Percentiles rank a stretch among this genome's conserved stretches.
These are phyloP conservation scores for Tetrapisispora pingtungensis DNA, from an alignment of 805 yeast genomes.

Conservation along the genomic window DNA sequence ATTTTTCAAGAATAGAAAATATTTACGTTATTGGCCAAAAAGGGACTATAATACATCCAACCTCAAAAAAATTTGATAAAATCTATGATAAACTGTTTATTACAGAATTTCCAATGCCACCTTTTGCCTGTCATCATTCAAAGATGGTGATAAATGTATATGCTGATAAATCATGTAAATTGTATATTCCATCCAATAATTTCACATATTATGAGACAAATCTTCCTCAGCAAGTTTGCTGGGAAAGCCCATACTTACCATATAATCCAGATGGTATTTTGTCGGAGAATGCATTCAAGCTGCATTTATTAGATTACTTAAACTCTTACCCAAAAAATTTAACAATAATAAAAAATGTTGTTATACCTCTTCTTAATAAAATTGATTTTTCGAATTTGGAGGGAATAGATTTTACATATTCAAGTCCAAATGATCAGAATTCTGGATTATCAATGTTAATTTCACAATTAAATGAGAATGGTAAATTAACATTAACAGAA, in stretches of 20 bases:
- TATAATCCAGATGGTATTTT: constrained; percentile 1
- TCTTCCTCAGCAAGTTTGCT: constrained; percentile 54
- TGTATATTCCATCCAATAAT: constrained; percentile 53
- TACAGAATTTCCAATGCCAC: constrained; percentile 30
- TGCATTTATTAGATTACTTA: constrained; percentile 38
- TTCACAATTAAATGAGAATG: neutral
- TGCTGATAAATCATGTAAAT: constrained; percentile 35
- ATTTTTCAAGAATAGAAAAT: constrained; percentile 6
- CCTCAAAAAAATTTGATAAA: constrained; percentile 6
- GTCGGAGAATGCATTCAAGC: constrained; percentile 31
- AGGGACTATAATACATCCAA: constrained; percentile 25
- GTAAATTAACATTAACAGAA: neutral
- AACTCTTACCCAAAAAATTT: constrained; percentile 30
- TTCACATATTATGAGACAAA: constrained; percentile 44
- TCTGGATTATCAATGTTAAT: constrained; percentile 23
- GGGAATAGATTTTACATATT: constrained; percentile 40
- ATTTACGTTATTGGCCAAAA: constrained; percentile 26
- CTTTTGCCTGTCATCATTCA: constrained; percentile 49
- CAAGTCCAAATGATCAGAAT: constrained; percentile 39
- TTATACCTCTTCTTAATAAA: constrained; percentile 18
- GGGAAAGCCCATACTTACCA: constrained; percentile 44
- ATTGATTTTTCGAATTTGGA: constrained; percentile 30
- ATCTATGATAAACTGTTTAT: constrained; percentile 9
- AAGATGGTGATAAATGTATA: constrained; percentile 55
- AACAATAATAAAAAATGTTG: constrained; percentile 20